phyloP scores from a whole-genome alignment of 2,329 filamentous ascomycete genomes.

The Penicillium sp. region DNA sequence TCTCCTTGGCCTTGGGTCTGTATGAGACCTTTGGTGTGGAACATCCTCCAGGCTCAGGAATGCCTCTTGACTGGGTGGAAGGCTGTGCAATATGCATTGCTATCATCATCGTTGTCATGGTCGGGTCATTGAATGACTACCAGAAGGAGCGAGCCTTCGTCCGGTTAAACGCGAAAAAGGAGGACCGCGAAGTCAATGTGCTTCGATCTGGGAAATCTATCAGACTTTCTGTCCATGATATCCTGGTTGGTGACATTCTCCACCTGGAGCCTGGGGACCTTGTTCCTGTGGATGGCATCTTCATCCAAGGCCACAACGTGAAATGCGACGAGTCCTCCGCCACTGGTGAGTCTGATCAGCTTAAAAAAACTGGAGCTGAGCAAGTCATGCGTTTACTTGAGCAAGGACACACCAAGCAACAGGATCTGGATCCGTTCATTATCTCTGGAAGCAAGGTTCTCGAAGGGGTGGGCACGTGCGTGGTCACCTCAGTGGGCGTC shows the following conservation, averaged over 20 bases:
- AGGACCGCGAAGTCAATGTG: constrained; percentile 74
- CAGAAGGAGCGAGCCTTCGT: constrained; percentile 82
- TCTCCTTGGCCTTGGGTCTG: constrained; percentile 73
- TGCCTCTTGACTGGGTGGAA: constrained; percentile 74
- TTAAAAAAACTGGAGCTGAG: constrained; percentile 69
- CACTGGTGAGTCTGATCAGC: constrained; percentile 75
- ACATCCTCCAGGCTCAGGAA: constrained; percentile 26
- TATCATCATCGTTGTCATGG: constrained; percentile 75
- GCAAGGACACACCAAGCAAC: constrained; percentile 63
- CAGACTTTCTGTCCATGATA: constrained; percentile 72
- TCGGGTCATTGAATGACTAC: constrained; percentile 78
- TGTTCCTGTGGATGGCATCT: constrained; percentile 72
- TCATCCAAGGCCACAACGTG: constrained; percentile 68
- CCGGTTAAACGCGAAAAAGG: constrained; percentile 79
- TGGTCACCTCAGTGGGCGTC: constrained; percentile 74
- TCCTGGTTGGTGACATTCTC: constrained; percentile 76
- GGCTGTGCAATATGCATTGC: constrained; percentile 79
- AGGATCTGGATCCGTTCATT: constrained; percentile 71
- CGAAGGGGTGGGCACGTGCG: constrained; percentile 76
- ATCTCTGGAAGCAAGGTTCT: constrained; percentile 78
- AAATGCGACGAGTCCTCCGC: constrained; percentile 77
- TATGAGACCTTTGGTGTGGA: constrained; percentile 52
- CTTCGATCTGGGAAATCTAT: constrained; percentile 72
- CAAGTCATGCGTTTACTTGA: constrained; percentile 69
- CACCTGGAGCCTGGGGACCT: constrained; percentile 75